These are phyloP conservation scores for Globisporangium irregulare DNA, from an alignment of 352 stramenopile species.

Conservation along the genomic window DNA sequence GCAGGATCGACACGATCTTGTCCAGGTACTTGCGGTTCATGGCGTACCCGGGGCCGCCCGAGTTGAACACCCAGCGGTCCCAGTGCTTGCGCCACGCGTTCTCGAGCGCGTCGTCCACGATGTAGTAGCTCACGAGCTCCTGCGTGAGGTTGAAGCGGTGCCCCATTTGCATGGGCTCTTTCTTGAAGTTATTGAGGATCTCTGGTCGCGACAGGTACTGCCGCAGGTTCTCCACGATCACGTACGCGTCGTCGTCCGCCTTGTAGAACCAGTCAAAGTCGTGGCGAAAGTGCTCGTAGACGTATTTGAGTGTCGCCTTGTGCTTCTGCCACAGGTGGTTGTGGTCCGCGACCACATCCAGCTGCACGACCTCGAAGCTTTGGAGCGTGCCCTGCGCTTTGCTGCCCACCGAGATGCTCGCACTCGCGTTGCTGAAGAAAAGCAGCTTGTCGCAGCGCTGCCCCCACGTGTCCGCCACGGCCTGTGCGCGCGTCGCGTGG, in stretches of 20 bases:
- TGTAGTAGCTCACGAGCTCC: slow-evolving; percentile 73
- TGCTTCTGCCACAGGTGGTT: slow-evolving; percentile 86
- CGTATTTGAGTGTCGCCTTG: slow-evolving; percentile 68
- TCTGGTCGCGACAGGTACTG: slow-evolving; percentile 59
- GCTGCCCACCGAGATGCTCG: slow-evolving; percentile 38
- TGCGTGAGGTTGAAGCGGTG: slow-evolving; percentile 77
- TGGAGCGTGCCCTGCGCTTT: slow-evolving; percentile 14
- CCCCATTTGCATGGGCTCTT: slow-evolving; percentile 75
- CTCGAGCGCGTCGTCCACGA: slow-evolving; percentile 61
- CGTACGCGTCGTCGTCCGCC: slow-evolving; percentile 77
- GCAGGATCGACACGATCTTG: slow-evolving; percentile 56
- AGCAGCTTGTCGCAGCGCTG: slow-evolving; percentile 76
- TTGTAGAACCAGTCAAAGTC: slow-evolving; percentile 89
- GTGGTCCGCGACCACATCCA: slow-evolving; percentile 71
- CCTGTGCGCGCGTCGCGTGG: slow-evolving; percentile 52
- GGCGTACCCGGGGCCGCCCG: slow-evolving; percentile 65
- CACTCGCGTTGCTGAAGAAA: slow-evolving; percentile 80
- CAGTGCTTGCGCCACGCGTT: slow-evolving; percentile 50
- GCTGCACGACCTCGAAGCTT: slow-evolving; percentile 55
- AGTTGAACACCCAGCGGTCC: slow-evolving; percentile 81
- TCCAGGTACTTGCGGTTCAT: slow-evolving; percentile 80
- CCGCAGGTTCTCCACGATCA: slow-evolving; percentile 77
- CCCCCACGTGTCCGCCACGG: slow-evolving; percentile 77
- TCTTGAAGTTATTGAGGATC: slow-evolving; percentile 50
- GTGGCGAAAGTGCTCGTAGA: slow-evolving; percentile 68